Evolutionary conservation across 148 eudicot genomes (phyloP).

Genomic region (Fallopia convolvulus): DNA sequence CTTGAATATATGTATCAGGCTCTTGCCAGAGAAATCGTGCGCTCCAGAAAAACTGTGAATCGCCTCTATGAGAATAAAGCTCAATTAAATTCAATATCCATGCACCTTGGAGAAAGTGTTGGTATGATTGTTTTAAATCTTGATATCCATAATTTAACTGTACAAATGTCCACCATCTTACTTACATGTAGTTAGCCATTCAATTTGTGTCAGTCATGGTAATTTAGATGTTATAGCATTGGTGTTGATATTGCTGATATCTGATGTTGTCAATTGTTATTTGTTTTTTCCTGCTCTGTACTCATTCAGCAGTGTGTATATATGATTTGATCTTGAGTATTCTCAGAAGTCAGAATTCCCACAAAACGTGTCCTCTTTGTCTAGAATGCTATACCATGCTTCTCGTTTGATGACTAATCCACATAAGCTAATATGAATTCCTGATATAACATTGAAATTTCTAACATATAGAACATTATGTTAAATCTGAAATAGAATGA

Average conservation of each 20-base stretch:
- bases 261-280: neutral
- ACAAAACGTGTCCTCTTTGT: neutral
- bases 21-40: conserved; percentile 89
- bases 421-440: neutral
- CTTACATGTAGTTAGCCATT: neutral
- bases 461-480: neutral
- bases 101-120: conserved; percentile 99
- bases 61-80: conserved; percentile 97
- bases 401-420: neutral
- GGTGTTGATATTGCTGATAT: neutral
- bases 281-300: neutral
- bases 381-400: neutral
- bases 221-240: neutral
- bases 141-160: neutral
- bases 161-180: neutral
- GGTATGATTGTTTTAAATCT: conserved; percentile 38
- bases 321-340: neutral
- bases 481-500: neutral
- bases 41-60: conserved; percentile 80
- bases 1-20: conserved; percentile 37
- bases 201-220: neutral
- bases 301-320: neutral
- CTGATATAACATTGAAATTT: neutral
- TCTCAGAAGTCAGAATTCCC: neutral
- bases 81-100: conserved; percentile 91